phyloP scores from a whole-genome alignment of 2,329 filamentous ascomycete genomes.

The Dendryphion nanum region DNA sequence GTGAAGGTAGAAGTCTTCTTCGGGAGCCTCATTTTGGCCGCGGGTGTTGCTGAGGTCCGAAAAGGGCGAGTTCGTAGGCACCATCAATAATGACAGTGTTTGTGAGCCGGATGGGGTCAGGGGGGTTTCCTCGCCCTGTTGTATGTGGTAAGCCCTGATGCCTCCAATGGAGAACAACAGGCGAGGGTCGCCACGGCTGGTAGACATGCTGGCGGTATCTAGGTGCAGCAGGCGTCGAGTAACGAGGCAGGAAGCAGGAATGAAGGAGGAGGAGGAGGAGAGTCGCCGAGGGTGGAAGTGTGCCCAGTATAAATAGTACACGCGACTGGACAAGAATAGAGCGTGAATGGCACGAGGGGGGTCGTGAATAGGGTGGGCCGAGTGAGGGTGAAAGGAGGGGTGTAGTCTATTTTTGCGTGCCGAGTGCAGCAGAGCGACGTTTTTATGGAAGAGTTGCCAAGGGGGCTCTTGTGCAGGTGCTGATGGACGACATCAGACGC shows the following conservation, averaged over 20 bases:
- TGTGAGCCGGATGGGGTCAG: slow-evolving; percentile 85
- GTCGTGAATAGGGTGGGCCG: slow-evolving; percentile 1
- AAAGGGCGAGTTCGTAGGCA: slow-evolving; percentile 78
- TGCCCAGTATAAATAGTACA: background rate
- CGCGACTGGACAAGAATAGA: slow-evolving; percentile 3
- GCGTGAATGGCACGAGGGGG: background rate
- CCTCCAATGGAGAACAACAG: slow-evolving; percentile 66
- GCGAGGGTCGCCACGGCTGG: slow-evolving; percentile 55
- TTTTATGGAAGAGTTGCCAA: background rate
- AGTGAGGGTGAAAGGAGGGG: slow-evolving; percentile 3
- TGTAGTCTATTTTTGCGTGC: slow-evolving; percentile 8
- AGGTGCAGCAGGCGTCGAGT: slow-evolving; percentile 2
- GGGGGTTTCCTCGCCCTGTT: slow-evolving; percentile 78
- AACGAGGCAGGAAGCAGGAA: slow-evolving; percentile 1
- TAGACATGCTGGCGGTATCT: slow-evolving; percentile 35
- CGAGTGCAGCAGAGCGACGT: slow-evolving; percentile 4
- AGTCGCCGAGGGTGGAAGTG: background rate
- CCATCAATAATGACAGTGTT: slow-evolving; percentile 92
- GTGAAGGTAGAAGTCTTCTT: slow-evolving; percentile 94
- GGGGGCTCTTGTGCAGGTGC: too few species aligned
- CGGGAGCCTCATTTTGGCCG: slow-evolving; percentile 51
- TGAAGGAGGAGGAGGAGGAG: background rate
- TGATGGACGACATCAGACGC: slow-evolving; percentile 1
- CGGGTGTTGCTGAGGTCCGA: slow-evolving; percentile 56
- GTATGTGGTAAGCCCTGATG: slow-evolving; percentile 87